Percentiles rank a stretch among this genome's conserved stretches.
phyloP scores from a whole-genome alignment of 768 basidiomycete genomes.

The Tricholoma terreum region DNA sequence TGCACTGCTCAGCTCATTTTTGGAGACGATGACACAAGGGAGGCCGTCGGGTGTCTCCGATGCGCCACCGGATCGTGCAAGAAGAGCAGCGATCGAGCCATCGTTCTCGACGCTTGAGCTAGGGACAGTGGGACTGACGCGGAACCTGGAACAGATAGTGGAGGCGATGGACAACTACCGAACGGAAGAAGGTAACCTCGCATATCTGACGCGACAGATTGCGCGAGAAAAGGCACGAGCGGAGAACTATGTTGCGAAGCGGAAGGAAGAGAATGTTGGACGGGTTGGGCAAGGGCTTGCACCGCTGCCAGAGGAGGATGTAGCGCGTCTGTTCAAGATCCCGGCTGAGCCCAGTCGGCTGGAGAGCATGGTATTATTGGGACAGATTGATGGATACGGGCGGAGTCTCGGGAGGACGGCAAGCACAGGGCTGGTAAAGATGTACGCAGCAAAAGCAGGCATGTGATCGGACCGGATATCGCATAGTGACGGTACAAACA shows the following conservation, averaged over 20 bases:
- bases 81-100: constrained; percentile 45
- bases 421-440: constrained; percentile 72
- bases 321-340: constrained; percentile 81
- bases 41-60: constrained; percentile 36
- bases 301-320: constrained; percentile 86
- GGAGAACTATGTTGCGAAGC: constrained; percentile 76
- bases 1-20: constrained; percentile 73
- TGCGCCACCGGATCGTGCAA: constrained; percentile 35
- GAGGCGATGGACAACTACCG: constrained; percentile 84
- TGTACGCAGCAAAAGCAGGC: constrained; percentile 64
- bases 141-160: constrained; percentile 79
- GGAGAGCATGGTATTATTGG: constrained; percentile 81
- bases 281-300: constrained; percentile 80
- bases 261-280: constrained; percentile 82
- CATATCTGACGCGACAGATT: constrained; percentile 85
- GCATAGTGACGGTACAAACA: too few relatives aligned
- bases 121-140: constrained; percentile 63
- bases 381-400: constrained; percentile 84
- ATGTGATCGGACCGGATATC: constrained; percentile 5
- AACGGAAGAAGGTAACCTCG: constrained; percentile 90
- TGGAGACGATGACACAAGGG: constrained; percentile 57
- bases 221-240: constrained; percentile 78
- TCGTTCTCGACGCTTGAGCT: constrained; percentile 71
- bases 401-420: constrained; percentile 69
- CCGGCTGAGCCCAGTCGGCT: constrained; percentile 85